Evolutionary conservation across 192 early-diverging fungal species (phyloP).

Genomic region (Entomortierella chlamydospora): DNA sequence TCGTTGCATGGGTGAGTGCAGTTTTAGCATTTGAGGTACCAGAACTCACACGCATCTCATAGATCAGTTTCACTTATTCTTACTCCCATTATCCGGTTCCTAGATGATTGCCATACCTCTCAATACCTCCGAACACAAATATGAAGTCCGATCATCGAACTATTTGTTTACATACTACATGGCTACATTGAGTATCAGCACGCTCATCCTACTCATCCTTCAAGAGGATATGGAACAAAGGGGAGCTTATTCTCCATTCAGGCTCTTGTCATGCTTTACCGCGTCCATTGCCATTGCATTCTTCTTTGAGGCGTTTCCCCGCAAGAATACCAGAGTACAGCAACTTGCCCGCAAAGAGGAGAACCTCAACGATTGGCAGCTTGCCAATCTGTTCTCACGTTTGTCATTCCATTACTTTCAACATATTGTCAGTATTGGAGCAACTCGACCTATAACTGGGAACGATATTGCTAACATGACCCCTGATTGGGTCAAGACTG

Average conservation of each 20-base stretch:
- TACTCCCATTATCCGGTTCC: neutral
- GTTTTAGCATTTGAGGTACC: neutral
- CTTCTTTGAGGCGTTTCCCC: constrained; percentile 31
- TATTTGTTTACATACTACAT: constrained; percentile 17
- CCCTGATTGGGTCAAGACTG: constrained; percentile 6
- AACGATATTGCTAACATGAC: constrained; percentile 23
- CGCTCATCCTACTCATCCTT: constrained; percentile 29
- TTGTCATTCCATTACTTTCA: constrained; percentile 27
- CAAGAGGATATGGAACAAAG: neutral
- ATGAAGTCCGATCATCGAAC: constrained; percentile 34
- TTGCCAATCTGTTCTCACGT: constrained; percentile 34
- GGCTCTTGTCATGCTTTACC: neutral
- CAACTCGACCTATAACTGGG: constrained; percentile 23
- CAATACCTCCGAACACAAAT: constrained; percentile 29
- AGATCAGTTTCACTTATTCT: neutral
- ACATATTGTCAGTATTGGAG: constrained; percentile 15
- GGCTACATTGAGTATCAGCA: neutral
- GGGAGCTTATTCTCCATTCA: neutral
- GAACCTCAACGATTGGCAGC: constrained; percentile 8
- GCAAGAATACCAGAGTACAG: constrained; percentile 20
- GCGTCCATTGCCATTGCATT: constrained; percentile 16
- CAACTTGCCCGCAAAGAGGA: constrained; percentile 25
- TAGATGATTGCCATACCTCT: constrained; percentile 20
- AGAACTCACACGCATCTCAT: too few relatives aligned
- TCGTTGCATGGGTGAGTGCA: constrained; percentile 13